Conservation (phyloP, 371 early-diverging fungal genomes). For the Blakeslea trispora region DNA sequence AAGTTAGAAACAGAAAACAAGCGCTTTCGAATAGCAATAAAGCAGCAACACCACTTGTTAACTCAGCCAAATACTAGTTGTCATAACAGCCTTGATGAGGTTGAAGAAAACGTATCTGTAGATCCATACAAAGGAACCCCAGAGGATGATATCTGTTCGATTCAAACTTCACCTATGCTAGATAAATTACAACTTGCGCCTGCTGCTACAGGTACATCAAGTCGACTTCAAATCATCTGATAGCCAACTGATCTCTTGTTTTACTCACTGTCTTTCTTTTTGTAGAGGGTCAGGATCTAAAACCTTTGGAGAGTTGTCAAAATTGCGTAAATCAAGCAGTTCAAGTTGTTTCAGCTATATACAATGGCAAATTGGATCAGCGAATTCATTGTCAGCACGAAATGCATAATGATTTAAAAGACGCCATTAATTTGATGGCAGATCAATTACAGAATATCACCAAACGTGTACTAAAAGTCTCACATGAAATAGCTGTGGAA, state of each 20-base stretch:
- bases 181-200: conserved; percentile 22
- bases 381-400: conserved; percentile 51
- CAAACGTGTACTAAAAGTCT: conserved; percentile 57
- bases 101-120: conserved; percentile 7
- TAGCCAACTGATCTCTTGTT: neutral
- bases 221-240: no score
- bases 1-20: conserved; percentile 46
- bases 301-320: conserved; percentile 25
- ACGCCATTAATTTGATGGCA: conserved; percentile 70
- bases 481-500: conserved; percentile 64
- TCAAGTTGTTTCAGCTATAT: conserved; percentile 52
- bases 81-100: neutral
- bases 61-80: conserved; percentile 14
- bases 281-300: conserved; percentile 1
- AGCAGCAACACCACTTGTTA: conserved; percentile 42
- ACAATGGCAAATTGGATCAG: conserved; percentile 47
- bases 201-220: neutral
- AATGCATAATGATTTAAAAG: conserved; percentile 43
- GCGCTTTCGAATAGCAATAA: conserved; percentile 38
- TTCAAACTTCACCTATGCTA: conserved; percentile 23
- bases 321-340: conserved; percentile 49
- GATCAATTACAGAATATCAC: conserved; percentile 58
- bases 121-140: conserved; percentile 13
- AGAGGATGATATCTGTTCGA: conserved; percentile 22
- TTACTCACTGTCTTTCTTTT: neutral